phyloP scores from a whole-genome alignment of 164 flowering plant genomes.

The Kalanchoe fedtschenkoi region DNA sequence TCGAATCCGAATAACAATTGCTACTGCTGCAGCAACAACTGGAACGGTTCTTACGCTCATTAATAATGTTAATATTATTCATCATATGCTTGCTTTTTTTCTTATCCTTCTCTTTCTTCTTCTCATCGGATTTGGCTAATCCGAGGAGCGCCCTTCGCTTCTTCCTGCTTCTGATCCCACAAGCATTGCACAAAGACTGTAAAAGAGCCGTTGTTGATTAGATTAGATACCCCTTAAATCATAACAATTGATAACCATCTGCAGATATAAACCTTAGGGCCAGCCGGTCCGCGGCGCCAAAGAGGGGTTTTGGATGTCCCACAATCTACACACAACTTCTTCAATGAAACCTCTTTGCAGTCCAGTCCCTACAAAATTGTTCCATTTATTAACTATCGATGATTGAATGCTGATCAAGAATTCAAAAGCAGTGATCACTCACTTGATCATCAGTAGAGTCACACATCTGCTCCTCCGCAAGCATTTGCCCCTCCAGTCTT shows the following conservation, averaged over 20 bases:
- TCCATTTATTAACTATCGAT: neutral
- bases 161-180: neutral
- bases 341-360: neutral
- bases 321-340: neutral
- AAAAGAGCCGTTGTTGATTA: neutral
- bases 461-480: neutral
- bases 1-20: neutral
- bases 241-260: neutral
- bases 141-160: neutral
- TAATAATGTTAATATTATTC: neutral
- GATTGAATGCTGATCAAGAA: neutral
- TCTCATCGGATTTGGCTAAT: neutral
- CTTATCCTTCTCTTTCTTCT: neutral
- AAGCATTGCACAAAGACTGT: neutral
- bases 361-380: neutral
- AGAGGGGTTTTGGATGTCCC: neutral
- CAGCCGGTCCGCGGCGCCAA: neutral
- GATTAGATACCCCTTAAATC: neutral
- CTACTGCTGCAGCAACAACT: neutral
- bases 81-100: neutral
- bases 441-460: slow-evolving; percentile 2
- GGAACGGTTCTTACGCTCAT: neutral
- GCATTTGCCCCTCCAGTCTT: neutral
- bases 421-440: neutral
- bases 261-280: neutral